Percentiles rank a stretch among this genome's conserved stretches.
phyloP scores from a whole-genome alignment of 2,329 filamentous ascomycete genomes.

The Phaeophleospora eucalypticola region DNA sequence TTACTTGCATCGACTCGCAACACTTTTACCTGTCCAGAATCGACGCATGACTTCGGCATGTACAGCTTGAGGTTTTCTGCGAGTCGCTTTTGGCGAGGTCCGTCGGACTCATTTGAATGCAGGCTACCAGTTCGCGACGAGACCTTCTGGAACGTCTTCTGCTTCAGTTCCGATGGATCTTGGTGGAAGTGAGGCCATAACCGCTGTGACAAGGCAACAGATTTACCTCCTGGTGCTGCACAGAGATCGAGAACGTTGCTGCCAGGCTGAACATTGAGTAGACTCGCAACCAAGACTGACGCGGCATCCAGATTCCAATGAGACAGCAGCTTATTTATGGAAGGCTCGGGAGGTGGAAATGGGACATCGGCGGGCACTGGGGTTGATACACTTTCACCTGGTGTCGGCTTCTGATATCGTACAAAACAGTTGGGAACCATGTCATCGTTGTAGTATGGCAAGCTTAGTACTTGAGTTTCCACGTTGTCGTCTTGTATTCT shows the following conservation, averaged over 20 bases:
- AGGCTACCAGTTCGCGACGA: conserved; percentile 27
- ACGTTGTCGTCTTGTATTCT: conserved; percentile 11
- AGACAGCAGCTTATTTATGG: conserved; percentile 17
- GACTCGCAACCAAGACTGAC: conserved; percentile 33
- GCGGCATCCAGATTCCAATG: conserved; percentile 33
- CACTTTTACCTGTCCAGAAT: conserved; percentile 16
- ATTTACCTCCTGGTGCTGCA: conserved; percentile 38
- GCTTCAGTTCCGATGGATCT: conserved; percentile 16
- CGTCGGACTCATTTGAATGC: conserved; percentile 38
- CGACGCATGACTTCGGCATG: conserved; percentile 21
- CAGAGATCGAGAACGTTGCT: conserved; percentile 41
- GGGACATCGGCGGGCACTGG: conserved; percentile 5
- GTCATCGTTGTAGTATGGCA: conserved; percentile 1
- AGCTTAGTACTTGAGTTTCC: conserved; percentile 6
- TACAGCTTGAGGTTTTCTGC: conserved; percentile 24
- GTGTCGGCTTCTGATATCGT: conserved; percentile 4
- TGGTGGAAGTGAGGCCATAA: conserved; percentile 26
- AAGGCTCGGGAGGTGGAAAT: conserved; percentile 22
- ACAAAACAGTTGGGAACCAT: conserved; percentile 9
- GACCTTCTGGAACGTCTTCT: conserved; percentile 8
- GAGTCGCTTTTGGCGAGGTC: conserved; percentile 32
- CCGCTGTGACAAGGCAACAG: conserved; percentile 32
- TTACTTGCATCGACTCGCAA: conserved; percentile 24
- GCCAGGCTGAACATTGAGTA: conserved; percentile 35
- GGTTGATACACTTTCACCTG: neutral